These are phyloP conservation scores for Pichia kluyveri DNA, from an alignment of 805 yeast species.

Conservation along the genomic window DNA sequence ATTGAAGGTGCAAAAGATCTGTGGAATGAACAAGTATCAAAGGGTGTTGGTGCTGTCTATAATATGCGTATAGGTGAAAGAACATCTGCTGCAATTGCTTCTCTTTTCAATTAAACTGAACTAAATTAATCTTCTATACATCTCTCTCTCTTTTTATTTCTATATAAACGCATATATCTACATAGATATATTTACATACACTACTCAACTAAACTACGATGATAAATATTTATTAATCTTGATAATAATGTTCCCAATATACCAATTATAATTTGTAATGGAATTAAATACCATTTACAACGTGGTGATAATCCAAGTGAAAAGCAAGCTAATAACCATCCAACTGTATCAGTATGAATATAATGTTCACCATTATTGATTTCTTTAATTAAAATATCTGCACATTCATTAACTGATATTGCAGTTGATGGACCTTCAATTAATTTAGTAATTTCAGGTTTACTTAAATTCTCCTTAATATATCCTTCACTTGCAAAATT, in stretches of 20 bases:
- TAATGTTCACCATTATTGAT: conserved; percentile 58
- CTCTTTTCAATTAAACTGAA: not conserved
- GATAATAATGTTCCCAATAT: conserved; percentile 43
- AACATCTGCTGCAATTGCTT: conserved; percentile 8
- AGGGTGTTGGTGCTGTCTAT: conserved; percentile 56
- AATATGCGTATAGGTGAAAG: conserved; percentile 16
- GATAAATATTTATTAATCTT: conserved; percentile 48
- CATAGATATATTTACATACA: conserved; percentile 2
- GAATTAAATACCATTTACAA: conserved; percentile 30
- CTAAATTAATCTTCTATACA: not conserved
- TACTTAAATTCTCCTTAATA: conserved; percentile 68
- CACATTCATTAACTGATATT: conserved; percentile 58
- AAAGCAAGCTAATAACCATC: conserved; percentile 67
- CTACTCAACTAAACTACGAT: conserved; percentile 41
- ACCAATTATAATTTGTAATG: conserved; percentile 41
- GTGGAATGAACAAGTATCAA: conserved; percentile 69
- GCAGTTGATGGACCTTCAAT: conserved; percentile 84
- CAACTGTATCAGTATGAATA: conserved; percentile 74
- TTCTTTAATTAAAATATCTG: conserved; percentile 45
- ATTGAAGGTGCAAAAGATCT: conserved; percentile 62
- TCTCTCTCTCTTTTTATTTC: not conserved
- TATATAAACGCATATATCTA: too few species aligned
- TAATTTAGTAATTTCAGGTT: conserved; percentile 71
- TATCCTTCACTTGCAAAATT: conserved; percentile 87
- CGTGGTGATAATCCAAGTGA: conserved; percentile 67